A percentile compares a stretch with the other conserved stretches of the same genome.
Conservation (phyloP, 306 rosid species). For the Cicer cuneatum region DNA sequence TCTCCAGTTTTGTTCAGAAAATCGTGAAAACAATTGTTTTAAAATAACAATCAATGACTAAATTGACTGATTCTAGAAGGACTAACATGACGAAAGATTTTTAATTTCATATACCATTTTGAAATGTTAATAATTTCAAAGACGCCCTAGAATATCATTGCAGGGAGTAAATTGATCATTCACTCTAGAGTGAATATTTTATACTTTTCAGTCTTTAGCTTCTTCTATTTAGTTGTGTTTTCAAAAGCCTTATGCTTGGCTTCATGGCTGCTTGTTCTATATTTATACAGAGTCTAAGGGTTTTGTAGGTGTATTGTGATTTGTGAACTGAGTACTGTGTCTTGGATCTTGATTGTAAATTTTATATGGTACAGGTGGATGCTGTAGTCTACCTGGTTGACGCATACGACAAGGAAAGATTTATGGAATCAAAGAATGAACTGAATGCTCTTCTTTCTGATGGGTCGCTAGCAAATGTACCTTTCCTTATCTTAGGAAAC, state of each 20-base stretch:
- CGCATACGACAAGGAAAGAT: conserved; percentile 74
- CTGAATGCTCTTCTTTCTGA: conserved; percentile 81
- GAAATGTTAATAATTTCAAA: not conserved
- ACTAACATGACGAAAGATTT: not conserved
- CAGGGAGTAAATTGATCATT: too few species aligned
- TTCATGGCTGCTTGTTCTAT: not conserved
- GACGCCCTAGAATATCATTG: too few species aligned
- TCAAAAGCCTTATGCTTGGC: not conserved
- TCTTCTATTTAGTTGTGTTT: not conserved
- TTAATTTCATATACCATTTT: not conserved
- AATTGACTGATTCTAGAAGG: not conserved
- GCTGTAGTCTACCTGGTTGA: conserved; percentile 84
- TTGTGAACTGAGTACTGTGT: not conserved
- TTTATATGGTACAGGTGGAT: conserved; percentile 63
- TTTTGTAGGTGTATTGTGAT: not conserved
- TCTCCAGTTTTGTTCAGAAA: too few species aligned
- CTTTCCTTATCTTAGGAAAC: conserved; percentile 83
- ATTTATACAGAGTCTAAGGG: too few species aligned
- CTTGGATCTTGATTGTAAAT: not conserved
- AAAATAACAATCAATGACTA: too few species aligned
- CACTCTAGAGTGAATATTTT: too few species aligned
- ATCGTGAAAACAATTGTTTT: too few species aligned
- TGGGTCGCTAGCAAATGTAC: conserved; percentile 66
- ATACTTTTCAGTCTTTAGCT: too few species aligned
- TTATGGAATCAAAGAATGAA: conserved; percentile 75